Percentiles rank a stretch among this genome's conserved stretches.
Evolutionary conservation across 1,139 yeast genomes (phyloP).

Genomic region (Wickerhamiella infanticola): DNA sequence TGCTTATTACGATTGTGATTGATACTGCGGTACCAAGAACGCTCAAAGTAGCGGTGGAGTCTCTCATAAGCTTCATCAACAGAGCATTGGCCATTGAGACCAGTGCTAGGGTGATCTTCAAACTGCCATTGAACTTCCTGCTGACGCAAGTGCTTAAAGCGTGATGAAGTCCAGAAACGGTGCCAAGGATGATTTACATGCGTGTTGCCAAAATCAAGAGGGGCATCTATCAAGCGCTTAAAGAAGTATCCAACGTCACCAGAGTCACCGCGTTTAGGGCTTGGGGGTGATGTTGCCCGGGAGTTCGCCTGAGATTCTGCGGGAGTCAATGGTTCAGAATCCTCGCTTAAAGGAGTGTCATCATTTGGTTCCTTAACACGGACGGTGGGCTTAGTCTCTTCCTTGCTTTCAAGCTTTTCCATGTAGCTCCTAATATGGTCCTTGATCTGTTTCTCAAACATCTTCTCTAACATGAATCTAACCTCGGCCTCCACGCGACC

Average conservation of each 20-base stretch:
- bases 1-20: conserved; percentile 15
- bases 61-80: conserved; percentile 23
- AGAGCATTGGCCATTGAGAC: conserved; percentile 4
- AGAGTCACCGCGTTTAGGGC: neutral
- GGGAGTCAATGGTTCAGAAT: neutral
- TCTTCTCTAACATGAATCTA: conserved; percentile 40
- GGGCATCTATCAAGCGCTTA: conserved; percentile 7
- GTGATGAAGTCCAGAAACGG: neutral
- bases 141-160: neutral
- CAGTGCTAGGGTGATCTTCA: neutral
- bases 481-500: conserved; percentile 58
- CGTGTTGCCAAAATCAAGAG: conserved; percentile 12
- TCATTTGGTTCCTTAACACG: neutral
- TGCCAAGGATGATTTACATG: conserved; percentile 4
- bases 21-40: conserved; percentile 49
- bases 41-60: conserved; percentile 35
- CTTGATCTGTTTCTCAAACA: conserved; percentile 34
- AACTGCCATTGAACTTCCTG: neutral
- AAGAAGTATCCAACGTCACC: neutral
- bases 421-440: conserved; percentile 15
- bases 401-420: conserved; percentile 5
- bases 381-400: neutral
- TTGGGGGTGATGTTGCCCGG: neutral
- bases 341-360: neutral
- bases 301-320: neutral